phyloP scores from a whole-genome alignment of 345 rosid species.

The Ricinus communis region DNA sequence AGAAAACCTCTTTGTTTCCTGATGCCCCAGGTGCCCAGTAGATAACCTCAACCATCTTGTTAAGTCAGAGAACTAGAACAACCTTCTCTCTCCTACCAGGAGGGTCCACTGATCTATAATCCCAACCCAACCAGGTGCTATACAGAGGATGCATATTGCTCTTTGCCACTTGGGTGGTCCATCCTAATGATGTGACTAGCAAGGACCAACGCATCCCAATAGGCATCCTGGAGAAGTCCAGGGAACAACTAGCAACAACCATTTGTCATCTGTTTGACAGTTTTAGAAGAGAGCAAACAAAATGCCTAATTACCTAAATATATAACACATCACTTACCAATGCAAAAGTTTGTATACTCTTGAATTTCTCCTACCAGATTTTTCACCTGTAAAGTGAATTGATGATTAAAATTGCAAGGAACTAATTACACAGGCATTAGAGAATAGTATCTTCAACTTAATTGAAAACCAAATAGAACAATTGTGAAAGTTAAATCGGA shows the following conservation, averaged over 20 bases:
- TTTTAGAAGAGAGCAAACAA: neutral
- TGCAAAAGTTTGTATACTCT: slow-evolving; percentile 59
- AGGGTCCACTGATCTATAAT: neutral
- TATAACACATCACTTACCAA: slow-evolving; percentile 46
- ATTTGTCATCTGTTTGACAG: neutral
- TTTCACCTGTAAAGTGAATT: slow-evolving; percentile 69
- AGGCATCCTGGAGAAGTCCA: neutral
- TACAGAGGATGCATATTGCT: neutral
- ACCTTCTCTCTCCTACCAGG: no score
- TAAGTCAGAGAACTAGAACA: neutral
- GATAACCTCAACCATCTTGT: neutral
- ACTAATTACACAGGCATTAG: slow-evolving; percentile 2
- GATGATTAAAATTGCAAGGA: neutral
- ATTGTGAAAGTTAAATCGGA: no score
- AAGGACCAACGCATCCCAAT: neutral
- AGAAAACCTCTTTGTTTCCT: neutral
- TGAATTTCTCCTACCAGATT: slow-evolving; percentile 56
- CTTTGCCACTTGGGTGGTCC: neutral
- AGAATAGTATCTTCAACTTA: neutral
- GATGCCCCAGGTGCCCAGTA: neutral
- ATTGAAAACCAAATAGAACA: no score
- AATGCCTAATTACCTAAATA: slow-evolving; percentile 1
- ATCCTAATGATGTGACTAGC: neutral
- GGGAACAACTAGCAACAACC: neutral
- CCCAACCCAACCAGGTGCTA: neutral